Base-by-base conservation (phyloP, 2,329 filamentous ascomycete species). In the Davidsoniella virescens region DNA sequence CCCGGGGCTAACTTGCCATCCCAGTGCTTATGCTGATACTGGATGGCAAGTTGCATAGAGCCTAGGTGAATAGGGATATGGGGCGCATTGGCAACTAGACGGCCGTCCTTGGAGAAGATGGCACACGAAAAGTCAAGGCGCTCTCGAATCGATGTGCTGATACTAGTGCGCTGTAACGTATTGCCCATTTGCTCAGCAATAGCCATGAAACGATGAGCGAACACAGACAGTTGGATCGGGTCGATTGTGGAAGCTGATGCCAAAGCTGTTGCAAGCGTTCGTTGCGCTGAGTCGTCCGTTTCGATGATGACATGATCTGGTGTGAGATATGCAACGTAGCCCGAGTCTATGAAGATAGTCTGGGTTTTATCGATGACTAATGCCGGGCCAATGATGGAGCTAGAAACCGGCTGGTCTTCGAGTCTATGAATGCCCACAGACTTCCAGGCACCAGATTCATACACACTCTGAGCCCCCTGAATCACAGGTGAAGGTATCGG, bases 131-230 rank as follows among this genome's bases (percentile, higher is more conserved):
- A 90, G 59, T 90, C 84, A 1, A 90, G 70, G 2, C 84, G 74
- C 60, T 90, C 85, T 58, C 90, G 84, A 61, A 88, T 82, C 57
- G 87, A 88, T 0, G 80, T 85, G 51, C 76, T 82, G 12, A 88
- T 80, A 56, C 78, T 80, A 0, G 82, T 87, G 65, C 87, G 87
- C 59, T 87, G 82, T n/a, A 90, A 64, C 3, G 82, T 80, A 47
- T 80, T 71, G 0, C 84, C 84, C 83, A 88, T 88, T 59, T 88
- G 84, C 62, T 88, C 84, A 0, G 84, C 84, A 54, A 88, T 85
- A 2, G 80, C 78, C 84, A 88, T 88, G 65, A 90, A 90, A 2
- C 84, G 72, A 61, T 88, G 82, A 0, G 78, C 81, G 58, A 90
- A 88, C 52, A 88, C 81, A 56, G 76, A 82, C 1, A 90, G 70